Base-by-base conservation (phyloP, 2,329 filamentous ascomycete genomes). In the Atkinsonella hypoxylon region DNA sequence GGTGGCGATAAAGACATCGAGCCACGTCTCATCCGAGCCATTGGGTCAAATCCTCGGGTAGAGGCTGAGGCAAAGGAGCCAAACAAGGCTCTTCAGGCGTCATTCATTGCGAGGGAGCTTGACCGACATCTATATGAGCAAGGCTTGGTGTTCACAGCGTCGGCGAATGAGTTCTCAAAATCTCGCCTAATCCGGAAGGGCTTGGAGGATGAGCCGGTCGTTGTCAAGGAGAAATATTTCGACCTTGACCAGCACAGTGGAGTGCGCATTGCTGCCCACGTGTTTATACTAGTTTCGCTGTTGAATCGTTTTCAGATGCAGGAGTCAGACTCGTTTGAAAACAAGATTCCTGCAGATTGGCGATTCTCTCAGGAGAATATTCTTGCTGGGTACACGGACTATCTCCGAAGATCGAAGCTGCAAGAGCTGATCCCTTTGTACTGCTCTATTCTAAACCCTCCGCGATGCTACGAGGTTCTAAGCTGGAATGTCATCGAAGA, bases 371-470 rank as follows among this genome's bases (percentile, higher is more conserved):
- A 83, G 56, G 85, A 95, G 60, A 88, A 87, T 59, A 81, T 91
- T 45, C 73, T 96, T 48, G 81, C 85, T 1, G 83, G 81, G 4
- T 97, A 97, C 63, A 85, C 94, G 50, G 85, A 86, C 58, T 83
- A 86, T 54, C 70, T 98, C 38, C 81, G 87, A 42, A 75, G 85
- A 45, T 79, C 80, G 15, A 80, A 82, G 34, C 79, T 93, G 50
- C 81, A 85, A 53, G 83, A 91, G 55, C 70, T 93, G 41, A 85
- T 95, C 50, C 90, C 93, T 0, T 72, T 95, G 1, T 98, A 98
- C 65, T 90, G 87, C 55, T 89, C 89, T 9, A 83, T 88, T 58
- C 73, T 98, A 12, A 75, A 79, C 10, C 70, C 74, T 7, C 71
- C 79, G 12, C 77, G 84, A 55, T 76, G 78, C 54, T 82, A 89